phyloP scores from a whole-genome alignment of 495 filamentous ascomycete species.

The Margaritispora aquatica region DNA sequence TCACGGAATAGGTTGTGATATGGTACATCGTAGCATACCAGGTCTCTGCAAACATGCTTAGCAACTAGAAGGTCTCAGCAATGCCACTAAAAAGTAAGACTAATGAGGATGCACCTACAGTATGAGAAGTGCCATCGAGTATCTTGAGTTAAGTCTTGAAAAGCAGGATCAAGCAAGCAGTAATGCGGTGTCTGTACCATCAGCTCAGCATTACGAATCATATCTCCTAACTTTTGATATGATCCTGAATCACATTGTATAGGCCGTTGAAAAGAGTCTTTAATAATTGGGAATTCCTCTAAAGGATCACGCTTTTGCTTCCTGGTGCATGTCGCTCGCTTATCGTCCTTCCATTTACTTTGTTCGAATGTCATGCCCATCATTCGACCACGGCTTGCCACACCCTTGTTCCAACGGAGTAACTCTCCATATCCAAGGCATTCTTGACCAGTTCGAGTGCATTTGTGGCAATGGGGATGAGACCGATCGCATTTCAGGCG shows the following conservation, averaged over 20 bases:
- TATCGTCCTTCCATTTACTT: background rate
- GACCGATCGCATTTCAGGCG: conserved; percentile 7
- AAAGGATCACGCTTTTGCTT: background rate
- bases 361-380: background rate
- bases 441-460: background rate
- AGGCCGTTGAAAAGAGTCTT: no score
- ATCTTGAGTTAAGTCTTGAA: background rate
- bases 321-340: background rate
- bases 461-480: background rate
- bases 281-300: no score
- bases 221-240: no score
- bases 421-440: conserved; percentile 1
- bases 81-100: background rate
- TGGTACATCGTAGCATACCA: background rate
- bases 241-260: no score
- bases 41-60: conserved; percentile 1
- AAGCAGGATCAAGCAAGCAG: no score
- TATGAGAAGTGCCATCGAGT: background rate
- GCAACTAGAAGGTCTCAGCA: no score
- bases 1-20: background rate
- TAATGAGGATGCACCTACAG: background rate
- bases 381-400: conserved; percentile 8
- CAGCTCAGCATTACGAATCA: no score
- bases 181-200: no score
- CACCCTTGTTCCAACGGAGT: conserved; percentile 2